Conservation (phyloP, 768 basidiomycete genomes). For the Daedalea quercina region DNA sequence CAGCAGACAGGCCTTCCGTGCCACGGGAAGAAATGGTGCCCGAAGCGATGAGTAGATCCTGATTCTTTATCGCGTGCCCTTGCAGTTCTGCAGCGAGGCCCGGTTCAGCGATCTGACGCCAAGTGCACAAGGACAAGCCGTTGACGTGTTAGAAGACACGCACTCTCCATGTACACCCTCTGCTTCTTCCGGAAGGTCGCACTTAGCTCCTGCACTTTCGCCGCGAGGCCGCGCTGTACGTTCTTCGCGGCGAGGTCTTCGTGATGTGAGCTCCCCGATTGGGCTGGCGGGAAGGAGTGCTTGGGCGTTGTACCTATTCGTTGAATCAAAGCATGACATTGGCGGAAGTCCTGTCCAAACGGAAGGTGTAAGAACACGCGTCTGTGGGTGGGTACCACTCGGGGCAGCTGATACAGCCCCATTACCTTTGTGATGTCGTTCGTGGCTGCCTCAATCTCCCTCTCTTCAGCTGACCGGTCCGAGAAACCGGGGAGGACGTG, state of each 20-base stretch:
- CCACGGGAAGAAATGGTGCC: slow-evolving; percentile 80
- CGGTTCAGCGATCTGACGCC: slow-evolving; percentile 7
- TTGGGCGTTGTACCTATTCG: slow-evolving; percentile 53
- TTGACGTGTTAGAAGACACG: slow-evolving; percentile 28
- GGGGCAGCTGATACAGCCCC: background rate
- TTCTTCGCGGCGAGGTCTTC: slow-evolving; percentile 77
- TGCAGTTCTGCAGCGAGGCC: slow-evolving; percentile 61
- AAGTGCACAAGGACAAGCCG: slow-evolving; percentile 1
- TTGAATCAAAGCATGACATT: slow-evolving; percentile 56
- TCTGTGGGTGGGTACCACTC: background rate
- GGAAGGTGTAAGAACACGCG: slow-evolving; percentile 6
- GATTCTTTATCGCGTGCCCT: slow-evolving; percentile 97
- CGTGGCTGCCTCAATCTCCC: slow-evolving; percentile 84
- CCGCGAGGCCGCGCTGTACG: slow-evolving; percentile 93
- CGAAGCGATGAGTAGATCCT: slow-evolving; percentile 87
- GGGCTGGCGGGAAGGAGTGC: slow-evolving; percentile 61
- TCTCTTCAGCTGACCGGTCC: slow-evolving; percentile 90
- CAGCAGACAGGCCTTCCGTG: slow-evolving; percentile 73
- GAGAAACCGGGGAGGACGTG: slow-evolving; percentile 95
- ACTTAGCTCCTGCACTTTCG: slow-evolving; percentile 90
- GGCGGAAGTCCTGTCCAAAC: slow-evolving; percentile 29
- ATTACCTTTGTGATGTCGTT: slow-evolving; percentile 82
- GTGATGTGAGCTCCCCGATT: slow-evolving; percentile 35
- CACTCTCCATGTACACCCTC: slow-evolving; percentile 96
- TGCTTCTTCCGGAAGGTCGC: slow-evolving; percentile 95